A percentile compares a stretch with the other conserved stretches of the same genome.
Conservation (phyloP, 331 rosid species). For the Pyrus hybrid region DNA sequence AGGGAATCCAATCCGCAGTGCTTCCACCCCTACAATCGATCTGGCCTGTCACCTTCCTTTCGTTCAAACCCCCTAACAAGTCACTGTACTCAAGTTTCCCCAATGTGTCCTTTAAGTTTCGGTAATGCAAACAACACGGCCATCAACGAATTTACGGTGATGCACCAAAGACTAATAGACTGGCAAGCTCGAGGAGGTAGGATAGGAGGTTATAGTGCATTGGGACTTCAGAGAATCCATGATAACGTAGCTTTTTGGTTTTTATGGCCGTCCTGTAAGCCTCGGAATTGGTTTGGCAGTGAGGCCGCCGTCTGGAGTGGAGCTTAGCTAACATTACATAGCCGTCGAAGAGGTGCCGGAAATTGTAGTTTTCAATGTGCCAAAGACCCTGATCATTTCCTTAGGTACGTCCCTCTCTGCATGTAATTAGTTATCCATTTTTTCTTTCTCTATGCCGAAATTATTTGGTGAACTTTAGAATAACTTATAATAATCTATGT, state of each 20-base stretch:
- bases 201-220: slow-evolving; percentile 44
- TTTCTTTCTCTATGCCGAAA: no score
- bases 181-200: slow-evolving; percentile 61
- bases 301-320: slow-evolving; percentile 41
- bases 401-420: no score
- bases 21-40: slow-evolving; percentile 63
- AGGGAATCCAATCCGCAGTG: slow-evolving; percentile 77
- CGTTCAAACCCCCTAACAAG: slow-evolving; percentile 62
- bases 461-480: no score
- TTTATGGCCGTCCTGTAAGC: slow-evolving; percentile 74
- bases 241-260: slow-evolving; percentile 59
- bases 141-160: slow-evolving; percentile 79
- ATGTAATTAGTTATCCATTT: no score
- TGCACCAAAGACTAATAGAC: slow-evolving; percentile 55
- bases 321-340: slow-evolving; percentile 74
- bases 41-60: slow-evolving; percentile 60
- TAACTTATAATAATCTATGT: no score
- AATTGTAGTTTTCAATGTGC: slow-evolving; percentile 18
- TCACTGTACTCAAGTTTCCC: slow-evolving; percentile 72
- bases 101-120: slow-evolving; percentile 76
- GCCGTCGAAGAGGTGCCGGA: slow-evolving; percentile 91
- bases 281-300: slow-evolving; percentile 47
- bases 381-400: no score
- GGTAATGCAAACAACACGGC: slow-evolving; percentile 78
- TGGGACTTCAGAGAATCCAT: slow-evolving; percentile 86